Evolutionary conservation across 2,329 filamentous ascomycete species (phyloP).

Genomic region (Dactylellina leptospora): DNA sequence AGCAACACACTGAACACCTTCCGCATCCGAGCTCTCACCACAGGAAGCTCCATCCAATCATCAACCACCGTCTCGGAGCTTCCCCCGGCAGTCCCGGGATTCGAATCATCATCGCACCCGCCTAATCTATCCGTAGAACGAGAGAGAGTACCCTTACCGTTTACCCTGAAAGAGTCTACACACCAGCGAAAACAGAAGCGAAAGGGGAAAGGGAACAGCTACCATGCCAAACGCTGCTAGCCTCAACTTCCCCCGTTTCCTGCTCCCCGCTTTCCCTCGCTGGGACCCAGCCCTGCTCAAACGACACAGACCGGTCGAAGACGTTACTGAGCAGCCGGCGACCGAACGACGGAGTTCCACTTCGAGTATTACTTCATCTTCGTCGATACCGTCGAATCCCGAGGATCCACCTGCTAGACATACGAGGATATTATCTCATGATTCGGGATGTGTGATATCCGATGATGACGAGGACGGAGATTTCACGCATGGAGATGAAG

Average conservation of each 20-base stretch:
- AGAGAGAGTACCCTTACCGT: not conserved
- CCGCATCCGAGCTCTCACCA: constrained; percentile 1
- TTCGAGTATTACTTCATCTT: not conserved
- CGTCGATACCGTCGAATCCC: not conserved
- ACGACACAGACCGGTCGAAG: constrained; percentile 38
- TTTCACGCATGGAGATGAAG: constrained; percentile 1
- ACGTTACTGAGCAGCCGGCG: constrained; percentile 27
- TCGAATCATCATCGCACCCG: too few species aligned
- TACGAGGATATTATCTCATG: constrained; percentile 31
- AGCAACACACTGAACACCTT: not conserved
- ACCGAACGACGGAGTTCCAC: not conserved
- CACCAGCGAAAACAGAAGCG: too few species aligned
- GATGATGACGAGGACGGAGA: constrained; percentile 28
- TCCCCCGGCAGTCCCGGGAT: not conserved
- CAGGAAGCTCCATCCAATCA: not conserved
- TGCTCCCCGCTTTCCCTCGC: constrained; percentile 50
- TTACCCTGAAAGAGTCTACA: too few species aligned
- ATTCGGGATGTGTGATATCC: constrained; percentile 43
- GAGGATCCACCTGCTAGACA: constrained; percentile 11
- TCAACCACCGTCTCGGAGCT: constrained; percentile 6
- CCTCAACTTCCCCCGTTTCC: constrained; percentile 48
- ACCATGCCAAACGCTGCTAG: constrained; percentile 25
- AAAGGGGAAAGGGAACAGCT: not conserved
- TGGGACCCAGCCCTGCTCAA: constrained; percentile 43
- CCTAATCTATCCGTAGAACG: constrained; percentile 15